These are phyloP conservation scores for Calonectria pseudoturangicola DNA, from an alignment of 2,329 filamentous ascomycete genomes.

Conservation along the genomic window DNA sequence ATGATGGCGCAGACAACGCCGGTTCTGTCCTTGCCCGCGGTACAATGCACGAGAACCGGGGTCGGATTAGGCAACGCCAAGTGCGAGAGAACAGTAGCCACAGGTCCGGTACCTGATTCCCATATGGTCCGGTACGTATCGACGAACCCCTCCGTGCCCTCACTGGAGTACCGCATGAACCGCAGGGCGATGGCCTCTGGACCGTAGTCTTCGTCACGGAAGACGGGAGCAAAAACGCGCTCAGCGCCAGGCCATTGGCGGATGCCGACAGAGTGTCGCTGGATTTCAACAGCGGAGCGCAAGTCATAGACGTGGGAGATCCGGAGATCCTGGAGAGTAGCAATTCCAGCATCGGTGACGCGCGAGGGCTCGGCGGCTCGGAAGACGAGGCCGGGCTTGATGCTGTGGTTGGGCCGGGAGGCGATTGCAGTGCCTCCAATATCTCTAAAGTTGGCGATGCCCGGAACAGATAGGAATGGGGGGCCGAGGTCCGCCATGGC, in stretches of 20 bases:
- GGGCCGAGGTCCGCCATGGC: slow-evolving; percentile 57
- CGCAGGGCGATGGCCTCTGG: slow-evolving; percentile 78
- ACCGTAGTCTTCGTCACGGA: slow-evolving; percentile 75
- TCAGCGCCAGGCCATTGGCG: slow-evolving; percentile 65
- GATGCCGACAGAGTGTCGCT: slow-evolving; percentile 60
- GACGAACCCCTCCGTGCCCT: slow-evolving; percentile 76
- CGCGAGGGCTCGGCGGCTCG: slow-evolving; percentile 80
- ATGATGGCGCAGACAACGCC: slow-evolving; percentile 82
- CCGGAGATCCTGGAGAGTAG: slow-evolving; percentile 71
- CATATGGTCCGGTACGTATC: slow-evolving; percentile 79
- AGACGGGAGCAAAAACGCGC: slow-evolving; percentile 77
- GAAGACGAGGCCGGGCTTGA: slow-evolving; percentile 76
- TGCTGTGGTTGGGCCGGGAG: slow-evolving; percentile 71
- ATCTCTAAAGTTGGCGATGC: slow-evolving; percentile 82
- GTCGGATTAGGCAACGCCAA: slow-evolving; percentile 65
- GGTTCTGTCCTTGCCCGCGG: slow-evolving; percentile 86
- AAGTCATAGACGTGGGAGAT: slow-evolving; percentile 82
- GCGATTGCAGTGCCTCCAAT: slow-evolving; percentile 72
- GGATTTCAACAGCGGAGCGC: slow-evolving; percentile 76
- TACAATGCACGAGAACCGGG: slow-evolving; percentile 82
- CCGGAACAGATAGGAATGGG: slow-evolving; percentile 71
- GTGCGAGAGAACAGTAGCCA: slow-evolving; percentile 73
- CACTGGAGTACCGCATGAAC: slow-evolving; percentile 75
- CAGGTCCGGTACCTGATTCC: slow-evolving; percentile 68
- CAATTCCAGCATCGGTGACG: slow-evolving; percentile 72